phyloP scores from a whole-genome alignment of 768 basidiomycete species.

The Lyophyllum shimeji region DNA sequence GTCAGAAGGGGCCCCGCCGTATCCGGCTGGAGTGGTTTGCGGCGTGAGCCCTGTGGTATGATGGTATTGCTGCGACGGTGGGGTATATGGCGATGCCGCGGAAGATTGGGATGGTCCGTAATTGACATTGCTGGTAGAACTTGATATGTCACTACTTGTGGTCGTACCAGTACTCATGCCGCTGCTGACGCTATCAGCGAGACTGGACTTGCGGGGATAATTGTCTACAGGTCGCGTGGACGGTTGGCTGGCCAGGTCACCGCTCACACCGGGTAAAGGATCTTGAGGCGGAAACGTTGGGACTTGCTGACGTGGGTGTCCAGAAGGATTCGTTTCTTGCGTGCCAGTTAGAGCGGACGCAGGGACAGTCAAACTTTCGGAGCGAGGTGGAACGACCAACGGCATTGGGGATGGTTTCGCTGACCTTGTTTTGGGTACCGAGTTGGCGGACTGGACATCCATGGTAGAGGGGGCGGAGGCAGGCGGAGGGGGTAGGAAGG shows the following conservation, averaged over 20 bases:
- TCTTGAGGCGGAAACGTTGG: conserved; percentile 1
- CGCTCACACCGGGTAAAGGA: conserved; percentile 7
- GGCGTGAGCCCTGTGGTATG: conserved; percentile 13
- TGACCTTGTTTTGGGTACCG: conserved; percentile 20
- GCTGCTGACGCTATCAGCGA: conserved; percentile 36
- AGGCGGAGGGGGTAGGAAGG: conserved; percentile 22
- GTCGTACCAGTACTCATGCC: conserved; percentile 22
- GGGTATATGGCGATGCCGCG: conserved; percentile 6
- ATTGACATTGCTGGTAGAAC: conserved; percentile 4
- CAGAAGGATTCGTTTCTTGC: conserved; percentile 30
- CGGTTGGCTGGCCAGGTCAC: neutral
- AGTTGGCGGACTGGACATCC: conserved; percentile 10
- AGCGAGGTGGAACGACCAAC: conserved; percentile 37
- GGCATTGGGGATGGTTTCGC: conserved; percentile 37
- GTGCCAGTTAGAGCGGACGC: conserved; percentile 29
- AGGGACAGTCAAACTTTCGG: conserved; percentile 32
- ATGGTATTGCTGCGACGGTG: conserved; percentile 10
- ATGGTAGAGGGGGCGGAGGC: conserved; percentile 19
- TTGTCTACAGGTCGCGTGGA: conserved; percentile 13
- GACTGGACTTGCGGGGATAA: conserved; percentile 35
- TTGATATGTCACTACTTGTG: conserved; percentile 18
- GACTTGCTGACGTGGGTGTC: conserved; percentile 9
- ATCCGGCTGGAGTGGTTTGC: conserved; percentile 20
- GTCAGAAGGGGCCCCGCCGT: conserved; percentile 15
- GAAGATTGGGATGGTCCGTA: neutral